phyloP scores from a whole-genome alignment of 257 asterid genomes.

The Lycium barbarum region DNA sequence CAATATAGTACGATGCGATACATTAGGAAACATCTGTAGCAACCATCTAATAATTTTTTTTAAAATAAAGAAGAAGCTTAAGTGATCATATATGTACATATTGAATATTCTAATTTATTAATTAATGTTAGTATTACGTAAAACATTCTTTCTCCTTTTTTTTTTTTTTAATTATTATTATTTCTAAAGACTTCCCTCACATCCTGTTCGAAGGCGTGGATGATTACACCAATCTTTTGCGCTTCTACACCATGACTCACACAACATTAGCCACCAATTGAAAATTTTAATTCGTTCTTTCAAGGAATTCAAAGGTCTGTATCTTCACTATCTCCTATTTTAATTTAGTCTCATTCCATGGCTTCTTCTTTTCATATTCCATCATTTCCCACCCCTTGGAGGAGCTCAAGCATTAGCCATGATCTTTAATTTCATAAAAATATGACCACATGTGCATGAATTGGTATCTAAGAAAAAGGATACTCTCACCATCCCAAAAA shows the following conservation, averaged over 20 bases:
- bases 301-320: conserved; percentile 7
- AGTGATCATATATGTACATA: background rate
- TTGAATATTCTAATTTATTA: background rate
- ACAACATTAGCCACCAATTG: background rate
- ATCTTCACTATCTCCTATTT: background rate
- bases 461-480: too few relatives aligned
- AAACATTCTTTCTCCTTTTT: background rate
- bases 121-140: background rate
- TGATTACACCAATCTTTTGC: background rate
- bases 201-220: conserved; percentile 6
- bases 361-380: conserved; percentile 6
- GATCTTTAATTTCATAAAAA: conserved; percentile 1
- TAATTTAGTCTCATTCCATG: background rate
- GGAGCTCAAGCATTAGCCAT: conserved; percentile 16
- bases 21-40: background rate
- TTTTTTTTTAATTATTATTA: background rate
- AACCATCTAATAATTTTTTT: background rate
- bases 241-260: conserved; percentile 14
- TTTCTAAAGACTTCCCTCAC: background rate
- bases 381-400: conserved; percentile 20
- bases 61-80: background rate
- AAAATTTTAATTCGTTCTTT: background rate
- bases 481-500: too few relatives aligned
- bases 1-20: background rate
- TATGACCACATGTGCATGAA: background rate